These are phyloP conservation scores for Annona cherimola DNA, from an alignment of 164 flowering plant species.

Conservation along the genomic window DNA sequence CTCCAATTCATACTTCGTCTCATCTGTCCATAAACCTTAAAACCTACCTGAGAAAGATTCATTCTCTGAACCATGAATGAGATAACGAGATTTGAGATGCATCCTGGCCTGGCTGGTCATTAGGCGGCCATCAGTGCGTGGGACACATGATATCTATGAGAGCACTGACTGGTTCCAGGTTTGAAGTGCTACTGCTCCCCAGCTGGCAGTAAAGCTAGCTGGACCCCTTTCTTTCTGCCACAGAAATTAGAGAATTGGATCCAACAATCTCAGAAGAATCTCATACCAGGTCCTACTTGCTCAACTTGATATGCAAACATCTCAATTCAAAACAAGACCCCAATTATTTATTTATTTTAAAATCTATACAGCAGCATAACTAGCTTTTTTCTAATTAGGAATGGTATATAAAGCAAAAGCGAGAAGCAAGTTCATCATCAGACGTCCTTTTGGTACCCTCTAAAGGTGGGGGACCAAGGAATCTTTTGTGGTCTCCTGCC, in stretches of 20 bases:
- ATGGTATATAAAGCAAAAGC: not conserved
- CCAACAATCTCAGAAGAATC: not conserved
- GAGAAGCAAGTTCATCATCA: not conserved
- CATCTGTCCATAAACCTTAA: constrained; percentile 1
- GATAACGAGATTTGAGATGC: not conserved
- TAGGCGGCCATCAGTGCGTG: not conserved
- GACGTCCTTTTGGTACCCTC: constrained; percentile 4
- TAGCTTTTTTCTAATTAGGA: not conserved
- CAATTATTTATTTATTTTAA: not conserved
- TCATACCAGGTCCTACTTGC: not conserved
- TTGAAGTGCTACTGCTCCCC: not conserved
- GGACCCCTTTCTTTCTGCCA: not conserved
- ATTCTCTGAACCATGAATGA: not conserved
- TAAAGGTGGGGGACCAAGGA: not conserved
- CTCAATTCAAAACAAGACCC: constrained; percentile 5
- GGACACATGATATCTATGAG: not conserved
- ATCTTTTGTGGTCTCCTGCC: constrained; percentile 7
- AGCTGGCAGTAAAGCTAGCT: not conserved
- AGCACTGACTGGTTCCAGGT: not conserved
- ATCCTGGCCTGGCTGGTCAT: not conserved
- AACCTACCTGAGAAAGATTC: constrained; percentile 2
- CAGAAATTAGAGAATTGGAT: not conserved
- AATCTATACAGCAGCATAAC: not conserved
- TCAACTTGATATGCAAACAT: not conserved
- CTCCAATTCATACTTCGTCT: constrained; percentile 4